phyloP scores from a whole-genome alignment of 1,284 basidiomycete genomes.

The Marasmius fiardii region DNA sequence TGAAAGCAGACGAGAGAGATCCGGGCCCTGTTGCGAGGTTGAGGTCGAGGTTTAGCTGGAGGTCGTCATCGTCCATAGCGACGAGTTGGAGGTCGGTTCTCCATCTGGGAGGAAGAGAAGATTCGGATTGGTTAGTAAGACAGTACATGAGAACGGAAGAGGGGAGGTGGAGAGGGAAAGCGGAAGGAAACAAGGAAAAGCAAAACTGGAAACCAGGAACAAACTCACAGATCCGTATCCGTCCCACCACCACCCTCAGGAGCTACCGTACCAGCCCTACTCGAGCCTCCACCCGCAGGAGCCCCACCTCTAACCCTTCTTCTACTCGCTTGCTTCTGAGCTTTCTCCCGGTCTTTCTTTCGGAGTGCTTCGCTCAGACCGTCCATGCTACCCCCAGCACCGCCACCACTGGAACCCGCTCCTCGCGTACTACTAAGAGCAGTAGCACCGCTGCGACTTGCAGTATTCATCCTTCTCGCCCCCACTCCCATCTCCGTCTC shows the following conservation, averaged over 20 bases:
- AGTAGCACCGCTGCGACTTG: neutral
- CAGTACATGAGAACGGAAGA: neutral
- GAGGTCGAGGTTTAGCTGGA: conserved; percentile 19
- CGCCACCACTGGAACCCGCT: neutral
- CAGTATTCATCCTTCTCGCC: neutral
- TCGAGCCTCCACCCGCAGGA: conserved; percentile 29
- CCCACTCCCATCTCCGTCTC: conserved; percentile 16
- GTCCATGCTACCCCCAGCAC: conserved; percentile 4
- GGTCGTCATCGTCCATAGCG: conserved; percentile 17
- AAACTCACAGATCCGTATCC: conserved; percentile 10
- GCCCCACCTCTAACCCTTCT: conserved; percentile 67
- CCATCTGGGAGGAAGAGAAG: neutral
- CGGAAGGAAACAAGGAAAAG: too few species aligned
- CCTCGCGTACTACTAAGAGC: neutral
- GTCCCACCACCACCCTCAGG: conserved; percentile 5
- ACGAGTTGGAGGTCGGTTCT: conserved; percentile 1
- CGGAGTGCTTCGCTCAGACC: conserved; percentile 67
- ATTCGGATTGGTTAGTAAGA: neutral
- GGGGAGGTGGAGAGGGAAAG: too few species aligned
- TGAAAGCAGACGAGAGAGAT: too few species aligned
- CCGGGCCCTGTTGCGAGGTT: conserved; percentile 14
- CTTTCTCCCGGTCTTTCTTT: conserved; percentile 67
- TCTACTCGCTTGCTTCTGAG: conserved; percentile 50
- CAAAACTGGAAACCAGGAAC: too few species aligned
- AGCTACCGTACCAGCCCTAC: conserved; percentile 17